Percentiles rank a stretch among this genome's conserved stretches.
These are phyloP conservation scores for Gastrodia elata DNA, from an alignment of 106 monocot species.

Conservation along the genomic window DNA sequence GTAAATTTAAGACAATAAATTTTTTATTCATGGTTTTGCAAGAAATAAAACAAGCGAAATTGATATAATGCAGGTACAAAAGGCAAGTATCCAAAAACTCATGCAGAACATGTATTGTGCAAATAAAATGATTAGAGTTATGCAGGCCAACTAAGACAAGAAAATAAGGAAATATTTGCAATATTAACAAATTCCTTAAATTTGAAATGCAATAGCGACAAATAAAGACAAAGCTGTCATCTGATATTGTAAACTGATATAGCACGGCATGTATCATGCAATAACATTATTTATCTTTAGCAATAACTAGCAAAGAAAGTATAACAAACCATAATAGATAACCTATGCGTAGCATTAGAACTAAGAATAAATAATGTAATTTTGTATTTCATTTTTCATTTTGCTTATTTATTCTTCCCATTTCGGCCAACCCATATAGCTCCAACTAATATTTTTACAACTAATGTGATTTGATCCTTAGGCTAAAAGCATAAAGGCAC, in stretches of 20 bases:
- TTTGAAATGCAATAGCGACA: neutral
- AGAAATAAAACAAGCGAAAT: too few relatives aligned
- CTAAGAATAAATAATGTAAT: too few relatives aligned
- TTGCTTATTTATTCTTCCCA: too few relatives aligned
- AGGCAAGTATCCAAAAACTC: neutral
- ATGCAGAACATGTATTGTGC: neutral
- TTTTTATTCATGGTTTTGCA: too few relatives aligned
- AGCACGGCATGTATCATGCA: neutral
- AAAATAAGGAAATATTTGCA: neutral
- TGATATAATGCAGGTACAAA: neutral
- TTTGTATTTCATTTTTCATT: too few relatives aligned
- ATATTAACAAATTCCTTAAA: neutral
- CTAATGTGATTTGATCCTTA: too few relatives aligned
- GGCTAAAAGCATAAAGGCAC: too few relatives aligned
- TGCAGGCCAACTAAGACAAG: neutral
- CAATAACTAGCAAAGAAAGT: neutral
- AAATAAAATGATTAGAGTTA: neutral
- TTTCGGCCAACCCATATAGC: too few relatives aligned
- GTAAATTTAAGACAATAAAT: neutral
- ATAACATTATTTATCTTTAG: neutral
- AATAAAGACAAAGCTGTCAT: neutral
- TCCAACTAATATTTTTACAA: too few relatives aligned
- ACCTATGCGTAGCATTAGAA: neutral
- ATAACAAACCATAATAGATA: neutral
- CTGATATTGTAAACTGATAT: neutral